Base-by-base conservation (phyloP, 208 protist species). In the Vickermania ingenoplastis region DNA sequence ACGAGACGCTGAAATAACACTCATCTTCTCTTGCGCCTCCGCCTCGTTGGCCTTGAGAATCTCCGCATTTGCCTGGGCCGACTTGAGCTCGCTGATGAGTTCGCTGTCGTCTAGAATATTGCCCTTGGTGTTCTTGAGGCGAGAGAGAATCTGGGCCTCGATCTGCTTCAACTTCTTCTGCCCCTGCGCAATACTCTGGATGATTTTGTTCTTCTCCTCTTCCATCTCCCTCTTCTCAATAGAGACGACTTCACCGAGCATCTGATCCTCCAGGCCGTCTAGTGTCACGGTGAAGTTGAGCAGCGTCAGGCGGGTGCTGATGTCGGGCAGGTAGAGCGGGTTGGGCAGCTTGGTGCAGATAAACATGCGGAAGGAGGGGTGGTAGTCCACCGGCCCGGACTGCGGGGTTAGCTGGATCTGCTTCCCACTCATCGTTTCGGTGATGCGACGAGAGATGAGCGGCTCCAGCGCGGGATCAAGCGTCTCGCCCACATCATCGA, bases 231-330 rank as follows among this genome's bases (percentile, higher is more conserved):
- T 75, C 65, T 97, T 83, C 69, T 97, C 94, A 60, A 96, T 94
- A 50, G 84, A 88, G 23, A 97, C 94, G 28, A 97, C 94, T 52
- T 93, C 83, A 13, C 86, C 95, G 23, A 98, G 84, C 70, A 98
- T 86, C 66, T 98, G 95, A 45, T 98, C 97, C 69, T 97, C 79
- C 53, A 98, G 79, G 3, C 95, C 96, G 50, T 95, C 90, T 11
- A 86, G 75, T 23, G 96, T 98, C n/a, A 98, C 94, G 48, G 96
- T 98, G 81, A 99, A 99, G 83, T 99, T 99, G 51, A 99, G 75
- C 53, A 99, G 65, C 25, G 92, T 94, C 5, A 98, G 86, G 59
- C 97, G 97, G 23, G 96, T 97, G 75, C 90, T 97, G 41, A 97
- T 86, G 62, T 99, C 96, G 4, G 97, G 97, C 31, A 97, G 67